Evolutionary conservation across 345 rosid species (phyloP).

Genomic region (Hirschfeldia incana): DNA sequence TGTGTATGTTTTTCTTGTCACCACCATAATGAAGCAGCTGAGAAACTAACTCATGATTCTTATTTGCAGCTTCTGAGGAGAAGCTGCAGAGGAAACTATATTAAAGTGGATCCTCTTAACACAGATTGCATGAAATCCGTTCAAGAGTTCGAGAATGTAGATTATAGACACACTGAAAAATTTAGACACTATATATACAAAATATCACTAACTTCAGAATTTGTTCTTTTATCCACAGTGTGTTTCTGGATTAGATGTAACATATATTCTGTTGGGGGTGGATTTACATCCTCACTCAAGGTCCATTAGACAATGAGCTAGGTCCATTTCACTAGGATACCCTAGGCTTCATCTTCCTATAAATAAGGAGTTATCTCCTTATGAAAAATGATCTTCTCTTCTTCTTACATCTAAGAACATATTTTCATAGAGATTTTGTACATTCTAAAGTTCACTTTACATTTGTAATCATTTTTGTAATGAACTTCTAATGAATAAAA

Average conservation of each 20-base stretch:
- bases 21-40: neutral
- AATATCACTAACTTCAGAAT: neutral
- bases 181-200: neutral
- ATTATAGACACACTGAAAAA: neutral
- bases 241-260: slow-evolving; percentile 16
- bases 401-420: too few relatives aligned
- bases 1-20: neutral
- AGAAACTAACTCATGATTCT: neutral
- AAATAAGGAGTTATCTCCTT: too few relatives aligned
- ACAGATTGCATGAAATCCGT: slow-evolving; percentile 41
- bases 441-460: too few relatives aligned
- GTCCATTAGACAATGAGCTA: too few relatives aligned
- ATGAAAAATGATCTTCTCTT: too few relatives aligned
- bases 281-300: too few relatives aligned
- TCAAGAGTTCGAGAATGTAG: slow-evolving; percentile 4
- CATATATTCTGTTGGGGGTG: neutral
- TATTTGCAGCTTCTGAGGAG: slow-evolving; percentile 49
- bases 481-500: too few relatives aligned
- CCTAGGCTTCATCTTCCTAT: too few relatives aligned
- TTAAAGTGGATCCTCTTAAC: slow-evolving; percentile 37
- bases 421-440: too few relatives aligned
- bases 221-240: slow-evolving; percentile 20
- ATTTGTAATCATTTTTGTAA: too few relatives aligned
- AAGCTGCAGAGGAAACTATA: slow-evolving; percentile 47
- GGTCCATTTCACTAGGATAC: too few relatives aligned